Conservation (phyloP, 73 alveolate genomes). For the Paramecium tetraurelia region DNA sequence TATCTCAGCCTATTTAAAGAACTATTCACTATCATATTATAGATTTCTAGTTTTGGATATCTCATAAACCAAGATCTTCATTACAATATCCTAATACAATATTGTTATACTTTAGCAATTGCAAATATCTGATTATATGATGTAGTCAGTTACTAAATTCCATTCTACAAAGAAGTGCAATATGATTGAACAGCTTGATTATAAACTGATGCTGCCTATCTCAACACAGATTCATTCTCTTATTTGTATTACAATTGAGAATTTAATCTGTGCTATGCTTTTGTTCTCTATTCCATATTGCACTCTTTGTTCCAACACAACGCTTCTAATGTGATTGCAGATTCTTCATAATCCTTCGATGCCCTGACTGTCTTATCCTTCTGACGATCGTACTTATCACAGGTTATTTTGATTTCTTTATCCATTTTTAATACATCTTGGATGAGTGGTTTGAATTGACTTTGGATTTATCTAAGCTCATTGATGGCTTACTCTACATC, state of each 20-base stretch:
- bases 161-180: not conserved
- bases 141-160: not conserved
- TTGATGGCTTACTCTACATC: not conserved
- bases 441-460: not conserved
- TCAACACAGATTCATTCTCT: slow-evolving; percentile 17
- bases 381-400: slow-evolving; percentile 15
- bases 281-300: slow-evolving; percentile 2
- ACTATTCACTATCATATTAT: slow-evolving; percentile 36
- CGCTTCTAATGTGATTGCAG: slow-evolving; percentile 36
- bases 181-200: not conserved
- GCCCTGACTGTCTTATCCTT: slow-evolving; percentile 24
- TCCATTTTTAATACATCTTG: not conserved
- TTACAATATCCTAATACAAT: slow-evolving; percentile 12
- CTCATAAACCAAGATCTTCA: slow-evolving; percentile 29
- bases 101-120: slow-evolving; percentile 11
- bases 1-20: slow-evolving; percentile 28
- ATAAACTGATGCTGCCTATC: not conserved
- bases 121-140: not conserved
- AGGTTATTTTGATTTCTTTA: not conserved
- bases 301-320: slow-evolving; percentile 17
- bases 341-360: slow-evolving; percentile 22
- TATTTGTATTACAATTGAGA: not conserved
- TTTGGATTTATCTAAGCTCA: not conserved
- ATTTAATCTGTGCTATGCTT: not conserved
- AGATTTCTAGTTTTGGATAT: slow-evolving; percentile 26